These are phyloP conservation scores for Starmerella stellata DNA, from an alignment of 805 yeast genomes.

Conservation along the genomic window DNA sequence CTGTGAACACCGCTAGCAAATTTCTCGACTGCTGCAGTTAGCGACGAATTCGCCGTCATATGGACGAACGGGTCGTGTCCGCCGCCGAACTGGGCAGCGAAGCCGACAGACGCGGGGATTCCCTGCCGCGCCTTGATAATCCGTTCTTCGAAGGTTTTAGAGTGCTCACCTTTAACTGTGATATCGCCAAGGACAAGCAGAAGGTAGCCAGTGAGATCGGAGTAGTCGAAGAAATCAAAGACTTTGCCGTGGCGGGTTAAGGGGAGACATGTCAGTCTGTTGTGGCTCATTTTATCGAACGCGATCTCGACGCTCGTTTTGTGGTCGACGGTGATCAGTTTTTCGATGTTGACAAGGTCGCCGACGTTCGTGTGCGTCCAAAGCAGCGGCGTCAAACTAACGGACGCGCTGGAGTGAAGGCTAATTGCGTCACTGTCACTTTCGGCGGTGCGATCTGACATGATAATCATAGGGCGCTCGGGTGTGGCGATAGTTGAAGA, in stretches of 20 bases:
- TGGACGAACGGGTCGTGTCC: constrained; percentile 69
- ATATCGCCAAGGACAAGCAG: constrained; percentile 65
- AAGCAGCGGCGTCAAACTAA: constrained; percentile 5
- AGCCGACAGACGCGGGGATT: constrained; percentile 77
- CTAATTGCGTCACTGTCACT: constrained; percentile 16
- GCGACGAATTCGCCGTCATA: constrained; percentile 40
- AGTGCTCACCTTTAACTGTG: constrained; percentile 23
- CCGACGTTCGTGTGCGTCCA: constrained; percentile 32
- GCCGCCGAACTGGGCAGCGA: constrained; percentile 66
- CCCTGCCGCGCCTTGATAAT: constrained; percentile 59
- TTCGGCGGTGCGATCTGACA: constrained; percentile 1
- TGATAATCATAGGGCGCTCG: background rate
- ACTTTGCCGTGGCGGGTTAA: constrained; percentile 25
- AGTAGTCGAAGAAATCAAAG: constrained; percentile 64
- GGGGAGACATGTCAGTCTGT: constrained; percentile 75
- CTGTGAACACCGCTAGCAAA: constrained; percentile 94
- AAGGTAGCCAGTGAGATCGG: constrained; percentile 75
- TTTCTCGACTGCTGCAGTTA: constrained; percentile 62
- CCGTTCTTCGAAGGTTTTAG: constrained; percentile 23
- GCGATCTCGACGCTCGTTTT: constrained; percentile 69
- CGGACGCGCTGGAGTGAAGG: constrained; percentile 7
- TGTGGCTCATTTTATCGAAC: constrained; percentile 51
- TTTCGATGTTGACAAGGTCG: constrained; percentile 62
- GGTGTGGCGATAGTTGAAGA: background rate
- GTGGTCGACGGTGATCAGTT: constrained; percentile 51